Evolutionary conservation across 257 asterid species (phyloP).

Genomic region (Schizonepeta tenuifolia): DNA sequence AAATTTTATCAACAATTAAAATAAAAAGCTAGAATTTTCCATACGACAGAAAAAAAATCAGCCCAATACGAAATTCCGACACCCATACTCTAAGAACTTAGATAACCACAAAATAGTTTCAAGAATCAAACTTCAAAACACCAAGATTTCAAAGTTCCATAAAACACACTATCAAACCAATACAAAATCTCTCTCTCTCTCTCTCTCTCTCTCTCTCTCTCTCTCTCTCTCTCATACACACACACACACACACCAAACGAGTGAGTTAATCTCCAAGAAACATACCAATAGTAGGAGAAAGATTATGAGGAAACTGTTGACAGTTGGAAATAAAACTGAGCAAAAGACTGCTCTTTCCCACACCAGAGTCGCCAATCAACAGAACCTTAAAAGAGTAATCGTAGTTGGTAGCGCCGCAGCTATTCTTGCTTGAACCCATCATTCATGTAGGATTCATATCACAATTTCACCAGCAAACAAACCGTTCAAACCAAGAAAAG

Average conservation of each 20-base stretch:
- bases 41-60: not conserved
- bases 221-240: constrained; percentile 1
- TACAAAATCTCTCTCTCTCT: not conserved
- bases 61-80: not conserved
- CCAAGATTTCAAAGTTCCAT: not conserved
- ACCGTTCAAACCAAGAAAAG: constrained; percentile 34
- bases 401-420: constrained; percentile 36
- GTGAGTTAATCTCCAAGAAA: too few species aligned
- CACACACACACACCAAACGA: not conserved
- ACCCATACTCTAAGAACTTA: not conserved
- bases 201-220: not conserved
- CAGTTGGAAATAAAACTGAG: constrained; percentile 63
- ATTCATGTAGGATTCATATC: not conserved
- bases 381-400: constrained; percentile 89
- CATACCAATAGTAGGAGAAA: constrained; percentile 80
- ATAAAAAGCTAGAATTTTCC: not conserved
- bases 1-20: not conserved
- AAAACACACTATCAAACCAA: not conserved
- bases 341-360: constrained; percentile 87
- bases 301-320: constrained; percentile 58
- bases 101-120: not conserved
- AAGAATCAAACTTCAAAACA: not conserved
- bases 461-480: not conserved
- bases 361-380: constrained; percentile 84
- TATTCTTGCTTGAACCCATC: constrained; percentile 51